phyloP scores from a whole-genome alignment of 805 yeast genomes.

The Barnettozyma wickerhamii region DNA sequence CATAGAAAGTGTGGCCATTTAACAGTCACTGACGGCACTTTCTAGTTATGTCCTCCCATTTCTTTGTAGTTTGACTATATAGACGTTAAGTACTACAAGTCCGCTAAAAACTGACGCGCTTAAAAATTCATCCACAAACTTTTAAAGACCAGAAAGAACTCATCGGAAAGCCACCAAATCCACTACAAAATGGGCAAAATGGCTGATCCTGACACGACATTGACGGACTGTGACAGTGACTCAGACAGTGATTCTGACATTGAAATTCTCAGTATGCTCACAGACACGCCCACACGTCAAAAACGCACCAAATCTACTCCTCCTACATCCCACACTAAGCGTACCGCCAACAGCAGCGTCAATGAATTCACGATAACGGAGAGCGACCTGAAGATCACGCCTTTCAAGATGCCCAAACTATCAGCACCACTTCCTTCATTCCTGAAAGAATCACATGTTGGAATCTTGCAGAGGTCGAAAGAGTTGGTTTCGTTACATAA shows the following conservation, averaged over 20 bases:
- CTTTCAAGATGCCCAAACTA: background rate
- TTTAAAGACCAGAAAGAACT: too few relatives aligned
- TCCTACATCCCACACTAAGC: background rate
- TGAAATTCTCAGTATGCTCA: background rate
- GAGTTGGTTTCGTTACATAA: conserved; percentile 5
- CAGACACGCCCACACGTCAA: background rate
- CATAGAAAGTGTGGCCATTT: too few relatives aligned
- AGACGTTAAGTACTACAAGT: too few relatives aligned
- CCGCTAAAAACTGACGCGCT: too few relatives aligned
- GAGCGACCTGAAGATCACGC: background rate
- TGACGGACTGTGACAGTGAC: background rate
- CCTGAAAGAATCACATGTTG: background rate
- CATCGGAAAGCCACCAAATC: too few relatives aligned
- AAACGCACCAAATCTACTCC: background rate
- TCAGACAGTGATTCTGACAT: background rate
- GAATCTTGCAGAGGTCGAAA: conserved; percentile 1
- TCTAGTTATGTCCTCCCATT: too few relatives aligned
- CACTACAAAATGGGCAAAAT: too few relatives aligned
- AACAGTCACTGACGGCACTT: too few relatives aligned
- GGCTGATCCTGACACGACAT: background rate
- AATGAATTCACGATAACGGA: background rate
- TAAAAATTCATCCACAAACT: too few relatives aligned
- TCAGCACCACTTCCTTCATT: conserved; percentile 1
- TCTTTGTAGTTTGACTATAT: too few relatives aligned
- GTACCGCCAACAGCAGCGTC: background rate